A percentile compares a stretch with the other conserved stretches of the same genome.
Evolutionary conservation across 2,329 filamentous ascomycete species (phyloP).

Genomic region (Beauveria medogensis): DNA sequence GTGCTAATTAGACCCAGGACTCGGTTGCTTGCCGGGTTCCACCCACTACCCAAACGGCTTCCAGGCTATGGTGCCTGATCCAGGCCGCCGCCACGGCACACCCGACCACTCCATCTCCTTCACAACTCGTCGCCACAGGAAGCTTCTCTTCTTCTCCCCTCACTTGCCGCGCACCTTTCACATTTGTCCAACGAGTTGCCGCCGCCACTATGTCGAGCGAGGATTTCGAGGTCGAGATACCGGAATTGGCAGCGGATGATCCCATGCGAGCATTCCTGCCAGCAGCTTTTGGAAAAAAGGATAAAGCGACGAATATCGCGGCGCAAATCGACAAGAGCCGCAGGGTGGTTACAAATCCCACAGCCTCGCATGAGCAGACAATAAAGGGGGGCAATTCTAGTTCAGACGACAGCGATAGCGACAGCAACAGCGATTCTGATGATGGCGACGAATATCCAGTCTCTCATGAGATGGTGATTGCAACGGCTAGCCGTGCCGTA

Average conservation of each 20-base stretch:
- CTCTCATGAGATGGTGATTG: slow-evolving; percentile 86
- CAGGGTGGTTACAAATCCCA: slow-evolving; percentile 34
- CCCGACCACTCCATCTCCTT: not conserved
- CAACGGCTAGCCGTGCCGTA: slow-evolving; percentile 83
- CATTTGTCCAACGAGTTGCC: not conserved
- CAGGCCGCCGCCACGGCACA: not conserved
- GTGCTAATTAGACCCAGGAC: not conserved
- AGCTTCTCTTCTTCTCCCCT: not conserved
- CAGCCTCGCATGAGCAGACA: slow-evolving; percentile 12
- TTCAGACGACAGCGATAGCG: slow-evolving; percentile 32
- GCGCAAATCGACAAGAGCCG: slow-evolving; percentile 76
- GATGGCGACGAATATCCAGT: slow-evolving; percentile 85
- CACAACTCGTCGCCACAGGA: not conserved
- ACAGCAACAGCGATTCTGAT: slow-evolving; percentile 51
- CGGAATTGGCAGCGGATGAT: slow-evolving; percentile 52
- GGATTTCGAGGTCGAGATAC: slow-evolving; percentile 47
- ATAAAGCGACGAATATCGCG: slow-evolving; percentile 62
- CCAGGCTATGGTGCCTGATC: slow-evolving; percentile 4
- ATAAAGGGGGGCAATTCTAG: slow-evolving; percentile 35
- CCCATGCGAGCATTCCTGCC: slow-evolving; percentile 72
- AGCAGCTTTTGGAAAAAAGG: slow-evolving; percentile 75
- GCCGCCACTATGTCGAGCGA: slow-evolving; percentile 46
- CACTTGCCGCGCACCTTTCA: not conserved
- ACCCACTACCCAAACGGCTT: slow-evolving; percentile 3
- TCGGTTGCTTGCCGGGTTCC: not conserved